Evolutionary conservation across 192 early-diverging fungal species (phyloP), one percentile per base, ranked within the genome.

Genomic region (Coemansia sp.): DNA sequence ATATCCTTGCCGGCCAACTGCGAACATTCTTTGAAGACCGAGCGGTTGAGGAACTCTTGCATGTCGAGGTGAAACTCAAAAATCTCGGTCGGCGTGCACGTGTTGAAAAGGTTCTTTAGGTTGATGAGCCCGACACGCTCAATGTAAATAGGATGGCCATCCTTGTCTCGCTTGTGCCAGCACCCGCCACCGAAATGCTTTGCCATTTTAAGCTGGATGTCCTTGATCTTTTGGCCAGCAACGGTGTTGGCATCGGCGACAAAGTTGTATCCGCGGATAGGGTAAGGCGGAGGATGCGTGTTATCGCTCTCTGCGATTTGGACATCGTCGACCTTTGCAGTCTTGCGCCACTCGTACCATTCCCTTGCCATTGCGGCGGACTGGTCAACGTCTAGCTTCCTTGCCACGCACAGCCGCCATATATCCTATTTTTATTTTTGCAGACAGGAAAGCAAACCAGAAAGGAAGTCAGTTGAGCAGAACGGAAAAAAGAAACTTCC

Each of bases 71-170:
- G 91, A 69, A 88, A 89, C 62, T 88, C 80, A 49, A 87, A 70
- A 23, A 92, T 63, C 75, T 91, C 91, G 24, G 85, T 78, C 36
- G 83, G 77, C 23, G 86, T 89, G 20, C 84, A 59, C 24, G 57
- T 59, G 15, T n/a, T 33, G 57, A 59, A 59, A 21, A 59, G 57
- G 6, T 10, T 34, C n/a, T 59, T 59, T 20, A 59, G 57, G 34
- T 59, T 21, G 57, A 59, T 18, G 10, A 59, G 57, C 0, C 57
- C 94, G 56, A 95, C 82, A 38, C 89, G 88, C 85, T 98, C 97
- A 71, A 97, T 90, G 72, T 96, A 98, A 56, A 98, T 76, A 5
- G 94, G 93, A 63, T 92, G 87, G 20, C 95, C 97, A 34, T 89
- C 82, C 71, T 90, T 95, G 86, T 98, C 97, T 63, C 84, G 87